Base-by-base conservation (phyloP, 2,329 filamentous ascomycete species). In the Arthrobotrys megalospora region DNA sequence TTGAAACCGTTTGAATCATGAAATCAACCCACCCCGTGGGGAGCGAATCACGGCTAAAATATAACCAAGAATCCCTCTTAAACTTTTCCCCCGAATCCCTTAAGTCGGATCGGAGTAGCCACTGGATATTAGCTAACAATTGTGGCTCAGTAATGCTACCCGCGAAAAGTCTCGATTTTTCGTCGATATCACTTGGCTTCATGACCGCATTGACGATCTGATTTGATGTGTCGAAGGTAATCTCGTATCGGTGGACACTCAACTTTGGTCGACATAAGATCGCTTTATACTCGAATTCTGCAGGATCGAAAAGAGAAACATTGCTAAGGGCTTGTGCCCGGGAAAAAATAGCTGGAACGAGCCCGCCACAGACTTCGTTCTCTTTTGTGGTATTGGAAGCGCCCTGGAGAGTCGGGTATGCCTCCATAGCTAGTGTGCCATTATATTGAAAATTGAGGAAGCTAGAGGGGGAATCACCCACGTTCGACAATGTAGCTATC, bases 1-100 rank as follows among this genome's bases (percentile, higher is more conserved):
- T 85, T 0, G 58, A 80, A 0, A 65, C 24, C 0, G 83, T 47
- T 0, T 81, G 81, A 0, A 88, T 79, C n/a, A 89, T 83, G 36
- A 88, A 86, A 58, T 86, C 75, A 1, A 78, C 68, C 75, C 75
- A 87, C 34, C 87, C 81, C 47, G 87, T 86, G 0, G 80, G 80
- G 0, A 87, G 82, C 0, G 84, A 81, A 0, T 83, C 85, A 50
- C 88, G 85, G 68, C 87, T 88, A 79, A 89, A 88, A 16, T 50
- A 14, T 21, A 79, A 32, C 62, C 47, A 72, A n/a, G 24, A 28
- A 28, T 28, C 24, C 24, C 24, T 28, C 24, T 28, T 28, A 5
- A 28, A 28, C 24, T 28, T 28, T 5, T 28, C 24, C 5, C 24
- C 24, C 24, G 24, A 28, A 28, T 28, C 24, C 5, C 24, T 28